Evolutionary conservation across 495 filamentous ascomycete species (phyloP), one percentile per base, ranked within the genome.

Genomic region (Lophiotrema nucula): DNA sequence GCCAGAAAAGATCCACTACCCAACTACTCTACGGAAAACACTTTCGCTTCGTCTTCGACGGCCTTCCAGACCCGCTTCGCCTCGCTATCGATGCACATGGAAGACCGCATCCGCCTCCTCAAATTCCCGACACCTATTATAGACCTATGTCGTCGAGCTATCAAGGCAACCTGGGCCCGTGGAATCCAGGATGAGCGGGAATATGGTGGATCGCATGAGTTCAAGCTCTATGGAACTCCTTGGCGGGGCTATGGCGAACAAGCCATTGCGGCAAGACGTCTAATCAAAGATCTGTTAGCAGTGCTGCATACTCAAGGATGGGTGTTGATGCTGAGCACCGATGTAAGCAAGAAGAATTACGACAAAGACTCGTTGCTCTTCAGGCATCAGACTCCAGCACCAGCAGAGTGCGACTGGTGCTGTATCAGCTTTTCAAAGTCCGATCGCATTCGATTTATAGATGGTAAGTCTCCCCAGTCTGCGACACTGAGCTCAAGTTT

Each of bases 351-450:
- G 21, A 60, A 53, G 41, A 24, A n/a, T 11, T 35, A 3, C 5
- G 61, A 57, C 37, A 67, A 65, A 27, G 60, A 64, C 39, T 58
- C 60, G 6, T 39, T 67, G 33, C 21, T 64, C 11, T 60, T 67
- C 35, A 25, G 65, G 12, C 42, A 57, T 28, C 65, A 65, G 47
- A 28, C 44, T 6, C 65, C 65, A 6, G 18, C 46, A 16, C 65
- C 65, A 19, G 45, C 55, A 15, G 33, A 22, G 21, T 53, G 49
- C 25, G 60, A 64, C 2, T 65, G 65, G 65, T 43, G 43, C 23
- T 47, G 39, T 16, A 50, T 64, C 18, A 44, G 4, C 12, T 67
- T 67, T 31, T 49, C 26, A 8, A 47, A 47, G 18, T 13, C 13
- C 12, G 56, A 67, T 54, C 26, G 46, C 18, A 21, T 67, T 11